Base-by-base conservation (phyloP, 371 early-diverging fungal species). In the Mortierella sp. region DNA sequence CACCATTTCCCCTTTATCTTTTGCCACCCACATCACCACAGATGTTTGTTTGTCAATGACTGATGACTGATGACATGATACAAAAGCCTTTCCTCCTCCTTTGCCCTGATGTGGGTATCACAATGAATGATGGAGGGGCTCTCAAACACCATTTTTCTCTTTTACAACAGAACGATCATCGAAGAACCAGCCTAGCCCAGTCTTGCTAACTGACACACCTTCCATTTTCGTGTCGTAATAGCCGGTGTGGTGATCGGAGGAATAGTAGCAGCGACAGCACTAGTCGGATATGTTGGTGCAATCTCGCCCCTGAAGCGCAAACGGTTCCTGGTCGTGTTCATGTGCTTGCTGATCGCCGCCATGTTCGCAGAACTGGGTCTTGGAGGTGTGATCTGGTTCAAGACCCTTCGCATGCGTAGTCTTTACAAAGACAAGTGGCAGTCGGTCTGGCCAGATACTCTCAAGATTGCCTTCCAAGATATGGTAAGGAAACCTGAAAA, bases 341-440 rank as follows among this genome's bases (percentile, higher is more conserved):
- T 65, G n/a, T 14, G 60, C 18, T 28, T 76, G 19, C 3, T 69
- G 54, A 61, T 76, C 21, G 27, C 31, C 5, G 62, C 42, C 50
- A 60, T 68, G 53, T 2, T 50, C 23, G 74, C 69, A 18, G 78
- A 76, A 48, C 34, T 76, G 39, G 65, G 58, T 3, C 49, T 76
- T 3, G 78, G 78, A 28, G 78, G 78, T 4, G 53, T 68, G 10
- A 69, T 76, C 54, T 76, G 78, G 78, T 76, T 76, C 78, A 76
- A 64, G 63, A 70, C 78, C 27, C 57, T 76, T 24, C 78, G 78
- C 3, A 76, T 76, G 70, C 70, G 78, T 16, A 61, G 61, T 51
- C 51, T 63, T 14, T 76, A 66, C 30, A 39, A 51, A 13, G 43
- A 24, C 12, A 53, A 70, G 19, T 76, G 78, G 78, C n/a, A 46